These are phyloP conservation scores for Pecoramyces ruminantium DNA, from an alignment of 192 early-diverging fungal genomes.

Conservation along the genomic window DNA sequence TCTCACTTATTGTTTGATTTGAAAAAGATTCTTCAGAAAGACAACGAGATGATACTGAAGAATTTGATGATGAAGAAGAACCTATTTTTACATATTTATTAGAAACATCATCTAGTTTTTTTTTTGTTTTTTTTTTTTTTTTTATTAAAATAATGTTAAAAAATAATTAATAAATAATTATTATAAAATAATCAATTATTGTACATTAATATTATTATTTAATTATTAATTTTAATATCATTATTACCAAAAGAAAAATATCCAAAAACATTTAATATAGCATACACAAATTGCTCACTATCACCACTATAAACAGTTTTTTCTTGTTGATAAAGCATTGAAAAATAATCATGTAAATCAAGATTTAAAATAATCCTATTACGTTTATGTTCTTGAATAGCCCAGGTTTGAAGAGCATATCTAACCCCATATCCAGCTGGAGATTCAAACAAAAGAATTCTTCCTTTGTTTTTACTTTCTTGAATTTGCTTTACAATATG, in stretches of 20 bases:
- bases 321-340: neutral
- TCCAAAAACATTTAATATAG: neutral
- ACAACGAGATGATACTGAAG: neutral
- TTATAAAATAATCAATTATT: no score
- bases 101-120: neutral
- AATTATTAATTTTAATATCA: no score
- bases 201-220: no score
- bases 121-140: no score
- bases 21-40: neutral
- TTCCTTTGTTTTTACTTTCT: neutral
- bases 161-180: neutral
- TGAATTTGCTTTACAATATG: neutral
- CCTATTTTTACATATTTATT: neutral
- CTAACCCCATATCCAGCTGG: neutral
- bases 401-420: neutral
- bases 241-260: neutral
- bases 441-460: neutral
- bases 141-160: neutral
- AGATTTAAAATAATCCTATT: neutral
- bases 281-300: neutral
- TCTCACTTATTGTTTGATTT: neutral
- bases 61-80: neutral
- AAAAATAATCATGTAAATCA: neutral
- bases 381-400: neutral
- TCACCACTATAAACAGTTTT: neutral